Evolutionary conservation across 306 rosid species (phyloP).

Genomic region (Morella rubra): DNA sequence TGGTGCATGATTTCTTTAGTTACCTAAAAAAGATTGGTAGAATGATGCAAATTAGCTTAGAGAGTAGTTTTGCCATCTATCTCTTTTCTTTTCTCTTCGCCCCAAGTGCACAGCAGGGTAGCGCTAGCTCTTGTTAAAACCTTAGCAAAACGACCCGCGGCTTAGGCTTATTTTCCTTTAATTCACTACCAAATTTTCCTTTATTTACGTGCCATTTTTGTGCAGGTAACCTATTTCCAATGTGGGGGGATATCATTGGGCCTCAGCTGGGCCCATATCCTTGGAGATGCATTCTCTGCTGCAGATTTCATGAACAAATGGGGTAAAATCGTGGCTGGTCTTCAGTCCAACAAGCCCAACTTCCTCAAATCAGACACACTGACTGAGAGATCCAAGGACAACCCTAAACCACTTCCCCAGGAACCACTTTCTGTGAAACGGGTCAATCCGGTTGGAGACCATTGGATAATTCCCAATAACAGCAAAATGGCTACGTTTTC

Average conservation of each 20-base stretch:
- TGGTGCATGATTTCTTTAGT: too few species aligned
- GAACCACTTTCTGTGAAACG: conserved; percentile 40
- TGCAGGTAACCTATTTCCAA: conserved; percentile 55
- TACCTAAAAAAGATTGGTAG: too few species aligned
- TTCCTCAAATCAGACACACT: conserved; percentile 22
- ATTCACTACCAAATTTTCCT: too few species aligned
- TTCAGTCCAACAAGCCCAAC: conserved; percentile 18
- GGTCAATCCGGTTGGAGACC: conserved; percentile 75
- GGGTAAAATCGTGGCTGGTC: conserved; percentile 25
- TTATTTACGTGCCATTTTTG: too few species aligned
- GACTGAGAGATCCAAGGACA: not conserved
- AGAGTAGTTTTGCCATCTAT: too few species aligned
- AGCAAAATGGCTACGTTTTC: conserved; percentile 70
- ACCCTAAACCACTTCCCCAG: not conserved
- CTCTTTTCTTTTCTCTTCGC: too few species aligned
- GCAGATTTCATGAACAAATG: conserved; percentile 48
- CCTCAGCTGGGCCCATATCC: conserved; percentile 77
- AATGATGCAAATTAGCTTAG: too few species aligned
- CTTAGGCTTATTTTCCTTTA: too few species aligned
- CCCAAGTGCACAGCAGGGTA: too few species aligned
- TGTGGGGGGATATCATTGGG: conserved; percentile 82
- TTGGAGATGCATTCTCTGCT: conserved; percentile 63
- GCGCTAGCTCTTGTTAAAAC: too few species aligned
- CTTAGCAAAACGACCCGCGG: too few species aligned
- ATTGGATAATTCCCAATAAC: conserved; percentile 59